Evolutionary conservation across 177 flowering plant genomes (phyloP), one percentile per base, ranked within the genome.

Genomic region (Vitis hybrid): DNA sequence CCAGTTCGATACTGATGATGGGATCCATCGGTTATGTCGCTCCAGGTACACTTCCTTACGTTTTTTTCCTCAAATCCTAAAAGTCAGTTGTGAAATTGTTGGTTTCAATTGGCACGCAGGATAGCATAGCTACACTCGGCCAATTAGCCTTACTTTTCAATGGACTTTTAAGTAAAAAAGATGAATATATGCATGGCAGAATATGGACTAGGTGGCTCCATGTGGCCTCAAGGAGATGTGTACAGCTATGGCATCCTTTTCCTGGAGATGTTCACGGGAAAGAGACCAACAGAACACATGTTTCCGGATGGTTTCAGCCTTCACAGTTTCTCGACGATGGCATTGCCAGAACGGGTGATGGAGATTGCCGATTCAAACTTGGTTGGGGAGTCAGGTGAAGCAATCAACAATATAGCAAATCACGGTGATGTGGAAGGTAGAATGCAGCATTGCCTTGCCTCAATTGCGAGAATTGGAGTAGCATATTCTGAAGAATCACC

Each of bases 221-320:
- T 63, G 2, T 71, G 71, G 2, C 15, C 12, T 3, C 20, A 10
- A 5, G 78, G 78, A 15, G 74, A 71, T n/a, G 45, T 71, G 5
- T 75, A 66, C 34, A 71, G 78, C 59, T 75, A 54, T 63, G 78
- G 78, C 9, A 57, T 75, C n/a, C 65, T 75, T 3, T 51, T 71
- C 53, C 61, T 71, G 62, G 78, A 75, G 70, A 66, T 75, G 63
- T 61, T 75, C 29, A 70, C 74, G 0, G 71, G 71, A 9, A 75
- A 75, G 54, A 73, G 71, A 55, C 76, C 71, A 5, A 61, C 67
- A 1, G 20, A 20, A 20, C 61, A 61, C 48, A 61, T 62, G 62
- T 73, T 67, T 26, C 11, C 11, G 2, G 55, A 62, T 6, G 57
- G 58, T 10, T 10, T 61, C 3, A 29, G 10, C 56, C 48, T 73